These are phyloP conservation scores for Vigna angularis DNA, from an alignment of 306 rosid genomes.

Conservation along the genomic window DNA sequence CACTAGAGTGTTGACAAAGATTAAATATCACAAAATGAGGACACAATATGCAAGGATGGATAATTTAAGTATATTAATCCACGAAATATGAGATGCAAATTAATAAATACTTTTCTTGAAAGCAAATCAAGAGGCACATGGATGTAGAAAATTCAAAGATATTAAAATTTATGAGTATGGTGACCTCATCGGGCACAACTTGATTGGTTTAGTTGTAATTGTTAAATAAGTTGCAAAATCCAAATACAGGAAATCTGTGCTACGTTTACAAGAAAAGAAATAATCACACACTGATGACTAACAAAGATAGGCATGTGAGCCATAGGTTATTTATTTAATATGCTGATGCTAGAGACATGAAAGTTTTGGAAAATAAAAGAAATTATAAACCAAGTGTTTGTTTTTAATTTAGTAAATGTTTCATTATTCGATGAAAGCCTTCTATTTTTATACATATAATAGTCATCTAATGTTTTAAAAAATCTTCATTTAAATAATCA, in stretches of 20 bases:
- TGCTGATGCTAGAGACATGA: background rate
- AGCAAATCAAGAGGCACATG: slow-evolving; percentile 1
- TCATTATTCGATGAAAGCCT: background rate
- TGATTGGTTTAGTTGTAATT: background rate
- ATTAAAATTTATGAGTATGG: background rate
- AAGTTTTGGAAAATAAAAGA: background rate
- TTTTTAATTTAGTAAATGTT: background rate
- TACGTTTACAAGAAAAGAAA: background rate
- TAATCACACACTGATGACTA: background rate
- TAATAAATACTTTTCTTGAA: background rate
- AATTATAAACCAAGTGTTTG: background rate
- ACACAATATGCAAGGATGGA: background rate
- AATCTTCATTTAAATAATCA: background rate
- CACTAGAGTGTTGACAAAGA: background rate
- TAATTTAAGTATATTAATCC: slow-evolving; percentile 5
- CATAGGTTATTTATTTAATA: background rate
- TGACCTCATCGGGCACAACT: background rate
- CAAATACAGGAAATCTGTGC: slow-evolving; percentile 10
- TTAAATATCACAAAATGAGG: slow-evolving; percentile 12
- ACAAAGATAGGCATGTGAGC: background rate
- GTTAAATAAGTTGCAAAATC: slow-evolving; percentile 11
- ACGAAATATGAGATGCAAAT: background rate
- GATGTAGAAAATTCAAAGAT: background rate
- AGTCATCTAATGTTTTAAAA: background rate
- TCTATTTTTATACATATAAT: background rate